These are phyloP conservation scores for Solanum tarapatanum DNA, from an alignment of 257 asterid species.

Conservation along the genomic window DNA sequence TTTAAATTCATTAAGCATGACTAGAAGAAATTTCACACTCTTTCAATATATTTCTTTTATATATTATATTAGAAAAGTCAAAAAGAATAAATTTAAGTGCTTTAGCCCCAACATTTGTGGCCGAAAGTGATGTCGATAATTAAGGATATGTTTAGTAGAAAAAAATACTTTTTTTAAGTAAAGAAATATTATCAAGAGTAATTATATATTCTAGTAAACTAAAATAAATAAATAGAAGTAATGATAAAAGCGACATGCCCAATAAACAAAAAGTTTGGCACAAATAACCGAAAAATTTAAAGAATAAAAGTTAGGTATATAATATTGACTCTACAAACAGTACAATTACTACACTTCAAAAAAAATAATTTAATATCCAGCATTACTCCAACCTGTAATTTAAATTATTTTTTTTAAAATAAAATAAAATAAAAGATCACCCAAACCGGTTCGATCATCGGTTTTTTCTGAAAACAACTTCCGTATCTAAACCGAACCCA, in stretches of 20 bases:
- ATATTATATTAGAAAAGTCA: too few relatives aligned
- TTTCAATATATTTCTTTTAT: too few relatives aligned
- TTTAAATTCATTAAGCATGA: too few relatives aligned
- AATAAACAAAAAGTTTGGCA: not conserved
- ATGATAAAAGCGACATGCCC: not conserved
- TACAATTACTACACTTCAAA: not conserved
- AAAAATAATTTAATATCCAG: not conserved
- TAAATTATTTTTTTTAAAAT: not conserved
- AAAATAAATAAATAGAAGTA: not conserved
- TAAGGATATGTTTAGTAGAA: too few relatives aligned
- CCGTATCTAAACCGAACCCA: conserved; percentile 89
- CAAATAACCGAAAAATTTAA: not conserved
- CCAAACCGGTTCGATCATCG: not conserved
- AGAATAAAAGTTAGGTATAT: not conserved
- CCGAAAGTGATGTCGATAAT: too few relatives aligned
- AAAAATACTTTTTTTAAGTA: too few relatives aligned
- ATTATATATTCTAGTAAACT: too few relatives aligned
- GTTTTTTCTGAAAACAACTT: conserved; percentile 62
- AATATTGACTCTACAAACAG: not conserved
- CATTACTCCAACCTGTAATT: not conserved
- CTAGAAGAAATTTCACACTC: too few relatives aligned
- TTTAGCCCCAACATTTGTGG: too few relatives aligned
- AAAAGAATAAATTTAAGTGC: too few relatives aligned
- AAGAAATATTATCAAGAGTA: too few relatives aligned
- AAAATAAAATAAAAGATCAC: not conserved